Evolutionary conservation across 2,329 filamentous ascomycete genomes (phyloP).

Genomic region (Alternaria arbusti): DNA sequence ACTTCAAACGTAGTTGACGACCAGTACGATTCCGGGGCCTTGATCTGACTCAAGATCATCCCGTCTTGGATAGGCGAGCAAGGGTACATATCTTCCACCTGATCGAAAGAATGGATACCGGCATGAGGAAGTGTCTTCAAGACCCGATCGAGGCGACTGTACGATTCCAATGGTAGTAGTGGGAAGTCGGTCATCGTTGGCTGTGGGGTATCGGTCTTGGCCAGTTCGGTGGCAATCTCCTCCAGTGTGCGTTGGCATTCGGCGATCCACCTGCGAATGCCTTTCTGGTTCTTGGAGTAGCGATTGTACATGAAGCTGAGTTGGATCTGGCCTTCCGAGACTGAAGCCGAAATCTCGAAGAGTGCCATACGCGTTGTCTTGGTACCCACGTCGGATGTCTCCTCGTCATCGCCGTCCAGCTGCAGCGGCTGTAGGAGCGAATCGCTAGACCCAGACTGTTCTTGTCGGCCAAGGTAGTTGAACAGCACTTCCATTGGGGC

Average conservation of each 20-base stretch:
- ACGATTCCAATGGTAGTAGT: slow-evolving; percentile 39
- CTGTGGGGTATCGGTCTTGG: slow-evolving; percentile 27
- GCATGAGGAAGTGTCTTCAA: slow-evolving; percentile 31
- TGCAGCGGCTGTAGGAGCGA: slow-evolving; percentile 52
- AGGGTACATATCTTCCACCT: slow-evolving; percentile 43
- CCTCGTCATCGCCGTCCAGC: slow-evolving; percentile 32
- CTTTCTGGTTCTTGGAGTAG: slow-evolving; percentile 40
- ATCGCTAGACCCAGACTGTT: slow-evolving; percentile 56
- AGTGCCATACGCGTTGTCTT: slow-evolving; percentile 37
- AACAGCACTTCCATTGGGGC: slow-evolving; percentile 66
- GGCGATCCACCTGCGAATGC: slow-evolving; percentile 42
- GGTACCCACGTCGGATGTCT: slow-evolving; percentile 36
- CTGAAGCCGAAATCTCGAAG: slow-evolving; percentile 41
- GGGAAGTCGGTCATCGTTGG: slow-evolving; percentile 45
- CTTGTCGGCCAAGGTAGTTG: slow-evolving; percentile 60
- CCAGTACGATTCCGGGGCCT: slow-evolving; percentile 38
- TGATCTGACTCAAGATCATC: slow-evolving; percentile 44
- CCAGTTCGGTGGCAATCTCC: slow-evolving; percentile 35
- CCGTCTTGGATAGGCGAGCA: slow-evolving; percentile 43
- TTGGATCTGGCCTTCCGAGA: slow-evolving; percentile 30
- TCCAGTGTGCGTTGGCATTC: slow-evolving; percentile 42
- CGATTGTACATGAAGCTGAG: slow-evolving; percentile 45
- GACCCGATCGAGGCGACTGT: slow-evolving; percentile 37
- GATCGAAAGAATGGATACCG: slow-evolving; percentile 29
- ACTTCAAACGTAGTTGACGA: slow-evolving; percentile 39